Evolutionary conservation across 1,284 basidiomycete genomes (phyloP).

Genomic region (Puccinia coronata): DNA sequence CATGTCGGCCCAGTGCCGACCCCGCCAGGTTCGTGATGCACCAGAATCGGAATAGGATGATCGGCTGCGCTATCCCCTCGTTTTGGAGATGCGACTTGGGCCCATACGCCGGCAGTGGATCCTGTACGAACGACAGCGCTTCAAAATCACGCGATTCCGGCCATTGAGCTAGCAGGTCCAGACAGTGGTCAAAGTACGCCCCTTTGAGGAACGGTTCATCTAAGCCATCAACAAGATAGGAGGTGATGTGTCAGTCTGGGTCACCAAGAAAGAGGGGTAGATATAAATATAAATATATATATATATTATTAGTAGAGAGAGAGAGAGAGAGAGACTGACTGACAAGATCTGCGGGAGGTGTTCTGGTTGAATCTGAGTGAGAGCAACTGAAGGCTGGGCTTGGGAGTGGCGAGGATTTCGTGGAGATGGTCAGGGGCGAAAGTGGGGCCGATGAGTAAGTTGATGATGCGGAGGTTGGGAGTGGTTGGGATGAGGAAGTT

Average conservation of each 20-base stretch:
- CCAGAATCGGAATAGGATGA: constrained; percentile 44
- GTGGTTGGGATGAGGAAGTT: constrained; percentile 21
- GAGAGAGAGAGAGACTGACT: neutral
- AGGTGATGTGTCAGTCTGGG: neutral
- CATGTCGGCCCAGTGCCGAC: neutral
- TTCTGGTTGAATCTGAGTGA: constrained; percentile 46
- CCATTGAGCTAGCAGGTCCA: constrained; percentile 34
- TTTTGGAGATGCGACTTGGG: neutral
- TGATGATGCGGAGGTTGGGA: neutral
- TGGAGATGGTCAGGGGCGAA: constrained; percentile 47
- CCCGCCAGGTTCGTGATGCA: constrained; percentile 4
- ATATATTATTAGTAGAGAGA: no score
- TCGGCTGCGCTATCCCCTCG: constrained; percentile 41
- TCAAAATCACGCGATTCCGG: neutral
- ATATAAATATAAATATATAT: no score
- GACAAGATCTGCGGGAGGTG: constrained; percentile 34
- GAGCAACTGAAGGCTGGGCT: neutral
- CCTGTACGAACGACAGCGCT: constrained; percentile 45
- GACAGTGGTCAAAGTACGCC: constrained; percentile 38
- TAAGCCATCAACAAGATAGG: neutral
- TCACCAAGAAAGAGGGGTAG: no score
- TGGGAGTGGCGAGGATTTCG: constrained; percentile 24
- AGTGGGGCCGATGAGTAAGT: constrained; percentile 31
- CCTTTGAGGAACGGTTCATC: constrained; percentile 49
- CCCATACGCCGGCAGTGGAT: constrained; percentile 4